Percentiles rank a stretch among this genome's conserved stretches.
These are phyloP conservation scores for Thermomucor indicae-seudaticae DNA, from an alignment of 371 early-diverging fungal species.

Conservation along the genomic window DNA sequence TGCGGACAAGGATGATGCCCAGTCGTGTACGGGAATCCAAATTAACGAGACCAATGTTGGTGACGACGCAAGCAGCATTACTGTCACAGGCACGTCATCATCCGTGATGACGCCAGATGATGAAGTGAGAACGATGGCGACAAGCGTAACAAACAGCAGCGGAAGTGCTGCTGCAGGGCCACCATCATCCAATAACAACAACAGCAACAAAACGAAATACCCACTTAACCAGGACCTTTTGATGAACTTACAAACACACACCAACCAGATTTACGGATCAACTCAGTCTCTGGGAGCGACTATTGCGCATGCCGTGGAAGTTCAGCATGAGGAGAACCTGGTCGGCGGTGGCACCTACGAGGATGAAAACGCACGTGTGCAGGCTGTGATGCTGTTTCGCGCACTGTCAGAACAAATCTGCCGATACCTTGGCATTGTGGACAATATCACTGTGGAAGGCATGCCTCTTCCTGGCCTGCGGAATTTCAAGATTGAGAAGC, in stretches of 20 bases:
- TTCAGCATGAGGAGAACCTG: conserved; percentile 9
- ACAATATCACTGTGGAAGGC: conserved; percentile 23
- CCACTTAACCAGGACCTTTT: conserved; percentile 31
- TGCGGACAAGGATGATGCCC: not conserved
- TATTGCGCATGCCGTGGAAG: conserved; percentile 4
- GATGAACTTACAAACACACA: conserved; percentile 27
- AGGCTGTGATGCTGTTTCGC: conserved; percentile 38
- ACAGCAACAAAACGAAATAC: conserved; percentile 5
- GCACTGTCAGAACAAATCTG: conserved; percentile 30
- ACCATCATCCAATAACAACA: not conserved
- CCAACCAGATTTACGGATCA: conserved; percentile 29
- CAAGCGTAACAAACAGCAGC: not conserved
- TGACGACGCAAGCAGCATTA: conserved; percentile 1
- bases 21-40: not conserved
- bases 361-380: conserved; percentile 5
- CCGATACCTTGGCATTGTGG: conserved; percentile 27
- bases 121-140: not conserved
- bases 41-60: too few species aligned
- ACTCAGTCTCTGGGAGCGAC: conserved; percentile 17
- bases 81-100: too few species aligned
- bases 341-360: conserved; percentile 2
- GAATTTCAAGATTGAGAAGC: conserved; percentile 52
- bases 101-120: not conserved
- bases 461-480: conserved; percentile 16
- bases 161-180: not conserved